These are phyloP conservation scores for Punica granatum DNA, from an alignment of 345 rosid genomes.

Conservation along the genomic window DNA sequence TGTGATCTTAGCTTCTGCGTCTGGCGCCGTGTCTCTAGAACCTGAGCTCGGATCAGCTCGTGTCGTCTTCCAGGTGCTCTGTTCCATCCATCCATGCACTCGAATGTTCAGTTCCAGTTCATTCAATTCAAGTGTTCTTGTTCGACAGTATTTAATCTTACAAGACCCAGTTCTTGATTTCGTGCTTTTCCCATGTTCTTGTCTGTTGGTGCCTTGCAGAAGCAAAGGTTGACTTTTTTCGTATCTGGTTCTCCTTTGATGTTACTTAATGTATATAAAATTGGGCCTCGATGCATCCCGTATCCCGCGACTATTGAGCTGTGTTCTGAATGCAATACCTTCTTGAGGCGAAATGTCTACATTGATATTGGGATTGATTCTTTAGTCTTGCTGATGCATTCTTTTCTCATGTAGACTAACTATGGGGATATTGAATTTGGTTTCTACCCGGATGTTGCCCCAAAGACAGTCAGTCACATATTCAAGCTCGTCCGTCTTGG, in stretches of 20 bases:
- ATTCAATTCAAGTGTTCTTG: background rate
- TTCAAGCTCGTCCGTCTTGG: constrained; percentile 94
- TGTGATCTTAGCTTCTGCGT: constrained; percentile 12
- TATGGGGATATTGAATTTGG: constrained; percentile 92
- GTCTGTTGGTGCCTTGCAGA: background rate
- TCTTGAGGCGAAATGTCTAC: background rate
- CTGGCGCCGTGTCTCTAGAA: constrained; percentile 32
- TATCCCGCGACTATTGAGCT: background rate
- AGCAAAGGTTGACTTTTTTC: background rate
- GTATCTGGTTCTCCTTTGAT: background rate
- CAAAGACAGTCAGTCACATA: constrained; percentile 82
- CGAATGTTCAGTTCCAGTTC: background rate
- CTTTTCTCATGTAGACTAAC: constrained; percentile 42
- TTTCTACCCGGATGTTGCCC: constrained; percentile 82
- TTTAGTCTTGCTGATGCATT: constrained; percentile 4
- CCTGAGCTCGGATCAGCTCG: constrained; percentile 84
- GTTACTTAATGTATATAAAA: background rate
- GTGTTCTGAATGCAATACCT: background rate
- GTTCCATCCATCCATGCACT: background rate
- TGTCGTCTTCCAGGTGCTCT: constrained; percentile 79
- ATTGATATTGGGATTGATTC: background rate
- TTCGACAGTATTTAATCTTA: background rate
- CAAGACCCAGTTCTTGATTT: background rate
- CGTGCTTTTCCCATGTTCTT: background rate
- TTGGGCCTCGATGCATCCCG: background rate